Base-by-base conservation (phyloP, 169 alveolate species). In the Cryptosporidium canis region DNA sequence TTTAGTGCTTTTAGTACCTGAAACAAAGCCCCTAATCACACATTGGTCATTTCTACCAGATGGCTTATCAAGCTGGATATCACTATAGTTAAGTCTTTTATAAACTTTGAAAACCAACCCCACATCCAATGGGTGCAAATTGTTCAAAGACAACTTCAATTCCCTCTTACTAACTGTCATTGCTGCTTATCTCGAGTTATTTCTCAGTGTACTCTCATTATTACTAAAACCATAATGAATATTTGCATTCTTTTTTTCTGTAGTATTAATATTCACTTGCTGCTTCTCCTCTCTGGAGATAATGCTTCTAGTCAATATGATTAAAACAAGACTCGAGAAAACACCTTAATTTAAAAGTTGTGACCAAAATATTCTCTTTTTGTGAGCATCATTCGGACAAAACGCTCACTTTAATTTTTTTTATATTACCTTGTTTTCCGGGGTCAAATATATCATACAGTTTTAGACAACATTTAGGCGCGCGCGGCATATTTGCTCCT, bases 91-190 rank as follows among this genome's bases (percentile, higher is more conserved):
- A n/a, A 51, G 27, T 21, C 21, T 53, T 33, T 48, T 48, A 55
- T 31, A 70, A 14, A 41, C 67, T 14, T 51, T 58, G 31, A 70
- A 70, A 27, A 70, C 47, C 16, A 70, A 55, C 51, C 67, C 67
- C 44, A 70, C 29, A 51, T 70, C 33, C n/a, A 70, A 33, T 7
- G 84, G 84, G 47, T 70, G 64, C 55, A 70, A 55, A 31, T 9
- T 70, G 6, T 51, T 33, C 3, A 70, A 55, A 39, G 11, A 70
- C 29, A 21, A 47, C 39, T 29, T 48, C 64, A 70, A 27, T 12
- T 70, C 67, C 47, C 47, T 70, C 35, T 70, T 70, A 18, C 84
- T 70, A 43, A 41, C 29, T 9, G 64, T 67, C 83, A 67, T 67
- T 0, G 24, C 24, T n/a, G 6, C 9, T n/a, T 14, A 51, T 51